Conservation (phyloP, 352 stramenopile genomes). For the Globisporangium barbulae region DNA sequence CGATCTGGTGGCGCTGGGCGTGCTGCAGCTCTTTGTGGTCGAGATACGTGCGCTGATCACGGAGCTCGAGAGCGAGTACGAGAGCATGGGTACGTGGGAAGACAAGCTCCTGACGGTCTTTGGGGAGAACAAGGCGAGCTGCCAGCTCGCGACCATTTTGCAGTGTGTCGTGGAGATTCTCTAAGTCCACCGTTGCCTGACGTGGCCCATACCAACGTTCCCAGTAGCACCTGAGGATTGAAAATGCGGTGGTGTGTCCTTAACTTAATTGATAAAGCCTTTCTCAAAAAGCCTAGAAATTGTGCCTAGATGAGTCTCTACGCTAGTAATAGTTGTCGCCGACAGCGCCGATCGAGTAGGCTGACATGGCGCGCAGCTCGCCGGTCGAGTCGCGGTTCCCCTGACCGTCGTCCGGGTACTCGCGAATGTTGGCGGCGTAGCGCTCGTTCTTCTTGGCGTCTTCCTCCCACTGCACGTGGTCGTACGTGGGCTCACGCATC, state of each 20-base stretch:
- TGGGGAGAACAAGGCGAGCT: conserved; percentile 64
- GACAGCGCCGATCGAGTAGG: conserved; percentile 43
- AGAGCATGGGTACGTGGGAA: conserved; percentile 54
- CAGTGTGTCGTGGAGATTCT: conserved; percentile 31
- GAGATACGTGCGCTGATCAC: conserved; percentile 31
- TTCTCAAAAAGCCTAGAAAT: neutral
- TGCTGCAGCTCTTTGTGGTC: conserved; percentile 45
- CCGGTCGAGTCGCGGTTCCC: conserved; percentile 36
- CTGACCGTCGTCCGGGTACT: conserved; percentile 51
- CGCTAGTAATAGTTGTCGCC: conserved; percentile 40
- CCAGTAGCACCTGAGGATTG: neutral
- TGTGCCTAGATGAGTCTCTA: neutral
- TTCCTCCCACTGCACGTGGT: conserved; percentile 88
- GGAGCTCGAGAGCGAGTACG: conserved; percentile 61
- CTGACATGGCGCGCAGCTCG: conserved; percentile 53
- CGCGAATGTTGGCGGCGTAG: conserved; percentile 88
- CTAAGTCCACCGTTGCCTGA: neutral
- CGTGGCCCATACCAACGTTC: neutral
- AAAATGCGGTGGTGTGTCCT: neutral
- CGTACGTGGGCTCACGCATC: conserved; percentile 87
- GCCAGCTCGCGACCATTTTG: conserved; percentile 51
- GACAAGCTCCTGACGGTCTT: conserved; percentile 64
- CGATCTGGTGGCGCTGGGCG: conserved; percentile 38
- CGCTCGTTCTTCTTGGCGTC: conserved; percentile 82
- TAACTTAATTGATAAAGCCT: conserved; percentile 7